phyloP scores from a whole-genome alignment of 495 filamentous ascomycete genomes.

The Stereocaulon alpinum region DNA sequence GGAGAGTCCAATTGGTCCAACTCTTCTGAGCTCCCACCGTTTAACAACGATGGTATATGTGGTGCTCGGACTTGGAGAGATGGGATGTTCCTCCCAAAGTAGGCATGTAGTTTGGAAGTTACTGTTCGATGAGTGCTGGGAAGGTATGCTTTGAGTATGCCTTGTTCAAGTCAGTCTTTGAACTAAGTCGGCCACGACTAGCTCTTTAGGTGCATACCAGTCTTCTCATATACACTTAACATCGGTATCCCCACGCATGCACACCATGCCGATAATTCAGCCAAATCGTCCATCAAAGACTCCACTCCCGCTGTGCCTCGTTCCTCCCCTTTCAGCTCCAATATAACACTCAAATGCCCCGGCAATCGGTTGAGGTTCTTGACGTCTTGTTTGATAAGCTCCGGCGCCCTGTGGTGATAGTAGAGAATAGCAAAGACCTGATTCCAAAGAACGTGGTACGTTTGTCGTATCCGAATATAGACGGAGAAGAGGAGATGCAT shows the following conservation, averaged over 20 bases:
- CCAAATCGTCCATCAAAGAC: constrained; percentile 74
- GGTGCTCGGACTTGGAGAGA: constrained; percentile 66
- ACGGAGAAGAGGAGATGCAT: constrained; percentile 78
- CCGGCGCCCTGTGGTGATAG: constrained; percentile 88
- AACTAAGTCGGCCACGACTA: not conserved
- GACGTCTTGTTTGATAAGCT: constrained; percentile 84
- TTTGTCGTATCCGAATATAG: constrained; percentile 69
- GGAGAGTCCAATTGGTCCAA: not conserved
- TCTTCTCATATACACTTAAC: constrained; percentile 84
- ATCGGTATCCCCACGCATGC: constrained; percentile 73
- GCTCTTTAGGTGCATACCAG: constrained; percentile 44
- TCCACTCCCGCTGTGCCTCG: constrained; percentile 58
- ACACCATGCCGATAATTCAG: constrained; percentile 87
- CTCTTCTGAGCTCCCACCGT: constrained; percentile 23
- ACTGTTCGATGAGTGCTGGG: constrained; percentile 64
- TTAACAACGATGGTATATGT: constrained; percentile 48
- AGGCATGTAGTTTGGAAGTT: constrained; percentile 61
- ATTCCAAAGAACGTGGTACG: constrained; percentile 65
- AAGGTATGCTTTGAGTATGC: constrained; percentile 76
- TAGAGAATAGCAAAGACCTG: constrained; percentile 68
- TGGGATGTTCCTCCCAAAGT: constrained; percentile 64
- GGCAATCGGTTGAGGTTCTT: constrained; percentile 59
- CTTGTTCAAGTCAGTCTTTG: constrained; percentile 33
- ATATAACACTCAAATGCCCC: constrained; percentile 75
- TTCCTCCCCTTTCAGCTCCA: constrained; percentile 63